Conservation (phyloP, 2,329 filamentous ascomycete species). For the Cordyceps sp. region DNA sequence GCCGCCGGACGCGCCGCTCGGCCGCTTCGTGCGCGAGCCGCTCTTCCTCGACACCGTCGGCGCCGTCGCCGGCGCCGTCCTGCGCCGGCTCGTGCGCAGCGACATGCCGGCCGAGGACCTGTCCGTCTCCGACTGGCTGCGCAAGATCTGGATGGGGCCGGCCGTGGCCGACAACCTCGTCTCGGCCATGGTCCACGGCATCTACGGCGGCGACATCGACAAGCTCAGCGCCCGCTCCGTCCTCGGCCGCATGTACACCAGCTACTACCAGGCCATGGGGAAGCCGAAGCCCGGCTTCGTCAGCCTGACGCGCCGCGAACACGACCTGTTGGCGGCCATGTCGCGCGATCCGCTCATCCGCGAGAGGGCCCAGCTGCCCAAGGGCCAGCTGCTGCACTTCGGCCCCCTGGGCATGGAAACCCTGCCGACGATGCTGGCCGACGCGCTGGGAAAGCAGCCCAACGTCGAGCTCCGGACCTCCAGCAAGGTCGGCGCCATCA, state of each 20-base stretch:
- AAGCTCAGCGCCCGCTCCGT: constrained; percentile 57
- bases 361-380: constrained; percentile 13
- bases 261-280: too few species aligned
- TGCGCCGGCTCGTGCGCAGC: constrained; percentile 7
- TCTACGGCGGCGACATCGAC: constrained; percentile 81
- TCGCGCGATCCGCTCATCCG: constrained; percentile 11
- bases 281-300: constrained; percentile 5
- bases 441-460: constrained; percentile 27
- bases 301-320: constrained; percentile 12
- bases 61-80: constrained; percentile 10
- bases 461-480: constrained; percentile 43
- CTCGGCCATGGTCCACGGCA: constrained; percentile 68
- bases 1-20: constrained; percentile 12
- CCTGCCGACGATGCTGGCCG: constrained; percentile 36
- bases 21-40: constrained; percentile 12
- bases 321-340: constrained; percentile 11
- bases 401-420: constrained; percentile 43
- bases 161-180: constrained; percentile 51
- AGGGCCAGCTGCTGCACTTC: constrained; percentile 17
- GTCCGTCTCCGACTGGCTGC: constrained; percentile 20
- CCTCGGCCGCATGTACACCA: constrained; percentile 15
- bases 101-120: constrained; percentile 12
- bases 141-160: constrained; percentile 11
- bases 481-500: not conserved
- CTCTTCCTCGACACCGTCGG: constrained; percentile 15